Evolutionary conservation across 176 grass and related monocot species (phyloP), one percentile per base, ranked within the genome.

Genomic region (Saccharum spontaneum): DNA sequence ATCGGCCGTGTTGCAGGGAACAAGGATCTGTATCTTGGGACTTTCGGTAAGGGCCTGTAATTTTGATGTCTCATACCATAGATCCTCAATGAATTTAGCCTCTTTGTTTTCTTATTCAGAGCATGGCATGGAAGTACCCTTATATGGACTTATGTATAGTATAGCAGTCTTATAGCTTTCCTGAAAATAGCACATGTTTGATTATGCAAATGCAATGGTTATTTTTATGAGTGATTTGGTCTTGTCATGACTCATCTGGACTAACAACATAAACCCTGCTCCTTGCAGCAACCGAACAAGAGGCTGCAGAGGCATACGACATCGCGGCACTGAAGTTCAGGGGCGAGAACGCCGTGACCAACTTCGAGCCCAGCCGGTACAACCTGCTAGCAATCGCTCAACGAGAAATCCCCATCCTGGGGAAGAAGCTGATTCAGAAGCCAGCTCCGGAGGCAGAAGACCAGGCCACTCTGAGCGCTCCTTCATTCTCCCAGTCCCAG

Each of bases 21-120:
- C 78, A 98, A 98, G 80, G 97, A 98, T 83, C 90, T 98, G 75
- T 98, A 98, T 66, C 93, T 98, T 4, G 97, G 97, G 23, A 98
- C 97, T 23, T 98, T 98, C 52, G 86, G 93, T 95, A 83, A 86
- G 92, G 15, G 2, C 28, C 2, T 83, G 59, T 82, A 82, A 14
- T 74, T 65, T 8, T 73, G 34, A 77, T 48, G 10, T 24, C 55
- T 63, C 26, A 20, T 61, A 39, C 69, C 1, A 57, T 39, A 62
- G 4, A 60, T 37, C 17, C 5, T 75, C 39, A 84, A 73, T 57
- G 23, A 62, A 81, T 79, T 16, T 30, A 76, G 43, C 66, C 61
- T 57, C 6, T 54, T 0, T 28, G 3, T 41, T 65, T 12, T 62
- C 5, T 26, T 10, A 5, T 1, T 28, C 6, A 4, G 50, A 75